Base-by-base conservation (phyloP, 257 asterid species). In the Catharanthus roseus region DNA sequence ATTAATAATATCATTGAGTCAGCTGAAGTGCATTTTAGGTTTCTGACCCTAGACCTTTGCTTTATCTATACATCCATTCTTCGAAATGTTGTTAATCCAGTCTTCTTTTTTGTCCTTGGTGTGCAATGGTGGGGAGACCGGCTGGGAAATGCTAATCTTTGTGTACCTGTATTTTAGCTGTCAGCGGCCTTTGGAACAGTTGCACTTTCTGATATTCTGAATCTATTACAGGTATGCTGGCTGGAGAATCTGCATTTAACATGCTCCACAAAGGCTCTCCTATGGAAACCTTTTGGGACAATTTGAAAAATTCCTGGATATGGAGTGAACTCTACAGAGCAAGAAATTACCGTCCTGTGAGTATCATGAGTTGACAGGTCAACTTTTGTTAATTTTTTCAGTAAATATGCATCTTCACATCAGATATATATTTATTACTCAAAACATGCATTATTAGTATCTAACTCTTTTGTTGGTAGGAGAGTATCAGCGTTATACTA, bases 341-440 rank as follows among this genome's bases (percentile, higher is more conserved):
- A 71, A 89, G 99, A 81, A 93, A 93, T 65, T 93, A 87, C 82
- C 96, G 99, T 39, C 99, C 97, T 26, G 99, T 93, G 78, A 93
- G 97, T 78, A 74, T 68, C 29, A 16, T 19, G 45, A 47, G 26
- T 66, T 19, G 3, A 26, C 19, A 47, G 0, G 2, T 47, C 3
- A 15, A 47, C 3, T 12, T 42, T 47, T 15, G 19, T 47, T 47
- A 1, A 47, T 47, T 5, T 4, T 15, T 45, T 45, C 13, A 0
- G 3, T 1, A 15, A 2, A 47, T 47, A 6, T 47, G 53, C 53
- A 47, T 12, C 53, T 47, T 47, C 53, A 47, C 21, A 47, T 47
- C 19, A 47, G 53, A 47, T 47, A 47, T 47, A 47, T 47, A 42
- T 47, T 47, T 47, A 10, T 13, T 47, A 47, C 2, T 47, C 53